Evolutionary conservation across 208 protist species (phyloP).

Genomic region (Crithidia fasciculata): DNA sequence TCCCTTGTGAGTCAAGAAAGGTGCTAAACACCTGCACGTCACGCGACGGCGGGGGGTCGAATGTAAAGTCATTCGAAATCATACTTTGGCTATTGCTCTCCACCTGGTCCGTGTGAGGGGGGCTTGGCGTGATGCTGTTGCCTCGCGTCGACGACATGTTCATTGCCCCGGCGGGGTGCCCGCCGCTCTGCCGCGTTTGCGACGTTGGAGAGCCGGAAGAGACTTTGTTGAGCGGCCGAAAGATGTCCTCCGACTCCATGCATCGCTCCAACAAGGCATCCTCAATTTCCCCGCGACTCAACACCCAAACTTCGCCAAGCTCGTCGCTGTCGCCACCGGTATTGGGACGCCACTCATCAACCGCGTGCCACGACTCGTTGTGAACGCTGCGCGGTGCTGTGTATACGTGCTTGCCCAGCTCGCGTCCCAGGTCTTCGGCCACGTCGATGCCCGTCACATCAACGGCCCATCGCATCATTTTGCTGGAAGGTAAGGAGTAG

Average conservation of each 20-base stretch:
- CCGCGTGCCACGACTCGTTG: slow-evolving; percentile 20
- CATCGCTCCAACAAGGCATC: slow-evolving; percentile 30
- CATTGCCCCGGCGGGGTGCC: background rate
- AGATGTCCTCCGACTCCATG: slow-evolving; percentile 22
- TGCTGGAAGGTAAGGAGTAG: background rate
- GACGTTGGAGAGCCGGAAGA: background rate
- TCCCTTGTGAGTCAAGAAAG: slow-evolving; percentile 70
- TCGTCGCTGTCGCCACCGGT: slow-evolving; percentile 24
- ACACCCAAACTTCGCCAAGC: slow-evolving; percentile 55
- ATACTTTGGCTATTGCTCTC: slow-evolving; percentile 24
- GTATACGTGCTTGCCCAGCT: slow-evolving; percentile 56
- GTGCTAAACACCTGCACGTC: slow-evolving; percentile 83
- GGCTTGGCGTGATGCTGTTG: slow-evolving; percentile 7
- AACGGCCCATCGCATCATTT: slow-evolving; percentile 86
- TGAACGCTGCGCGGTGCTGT: slow-evolving; percentile 13
- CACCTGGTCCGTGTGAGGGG: slow-evolving; percentile 10
- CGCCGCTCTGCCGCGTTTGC: slow-evolving; percentile 4
- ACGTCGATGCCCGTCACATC: slow-evolving; percentile 83
- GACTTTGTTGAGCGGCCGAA: slow-evolving; percentile 16
- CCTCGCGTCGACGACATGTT: background rate
- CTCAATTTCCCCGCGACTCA: slow-evolving; percentile 49
- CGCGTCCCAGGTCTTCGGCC: slow-evolving; percentile 64
- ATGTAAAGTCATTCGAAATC: slow-evolving; percentile 22
- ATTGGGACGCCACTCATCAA: slow-evolving; percentile 27
- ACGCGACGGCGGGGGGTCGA: slow-evolving; percentile 21